Conservation (phyloP, 2,329 filamentous ascomycete species). For the Apiospora phragmitis region DNA sequence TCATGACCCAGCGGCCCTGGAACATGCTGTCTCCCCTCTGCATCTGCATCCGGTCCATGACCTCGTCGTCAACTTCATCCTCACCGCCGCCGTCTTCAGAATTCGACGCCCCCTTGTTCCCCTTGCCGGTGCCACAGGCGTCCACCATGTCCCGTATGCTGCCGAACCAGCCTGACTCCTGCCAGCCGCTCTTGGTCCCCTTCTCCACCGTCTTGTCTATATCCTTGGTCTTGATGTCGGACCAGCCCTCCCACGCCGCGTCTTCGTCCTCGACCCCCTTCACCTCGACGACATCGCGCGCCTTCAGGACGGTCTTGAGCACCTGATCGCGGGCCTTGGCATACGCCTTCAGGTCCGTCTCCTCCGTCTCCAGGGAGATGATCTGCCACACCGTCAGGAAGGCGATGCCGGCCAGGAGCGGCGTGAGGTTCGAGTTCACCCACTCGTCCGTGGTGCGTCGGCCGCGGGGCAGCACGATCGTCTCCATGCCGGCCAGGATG, state of each 20-base stretch:
- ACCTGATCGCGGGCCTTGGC: conserved; percentile 47
- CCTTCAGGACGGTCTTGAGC: conserved; percentile 41
- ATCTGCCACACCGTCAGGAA: conserved; percentile 59
- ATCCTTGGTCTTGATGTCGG: conserved; percentile 48
- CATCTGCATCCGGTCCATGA: conserved; percentile 43
- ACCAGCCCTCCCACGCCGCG: conserved; percentile 56
- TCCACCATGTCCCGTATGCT: conserved; percentile 57
- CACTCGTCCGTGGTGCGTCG: conserved; percentile 47
- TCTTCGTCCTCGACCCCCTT: conserved; percentile 42
- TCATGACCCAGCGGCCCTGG: conserved; percentile 70
- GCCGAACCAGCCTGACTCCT: conserved; percentile 63
- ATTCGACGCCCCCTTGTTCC: conserved; percentile 25
- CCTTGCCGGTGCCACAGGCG: conserved; percentile 21
- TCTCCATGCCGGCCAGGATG: conserved; percentile 72
- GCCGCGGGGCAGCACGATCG: conserved; percentile 47
- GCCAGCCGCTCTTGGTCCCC: conserved; percentile 58
- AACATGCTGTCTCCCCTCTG: conserved; percentile 69
- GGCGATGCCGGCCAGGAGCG: conserved; percentile 60
- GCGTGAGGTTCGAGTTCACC: conserved; percentile 49
- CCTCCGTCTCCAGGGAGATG: conserved; percentile 39
- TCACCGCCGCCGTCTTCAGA: conserved; percentile 36
- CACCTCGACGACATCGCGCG: conserved; percentile 41
- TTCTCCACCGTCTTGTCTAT: conserved; percentile 63
- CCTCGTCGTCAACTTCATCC: conserved; percentile 34
- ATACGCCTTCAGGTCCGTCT: conserved; percentile 45